Base-by-base conservation (phyloP, 371 early-diverging fungal species). In the Mortierella sp. region DNA sequence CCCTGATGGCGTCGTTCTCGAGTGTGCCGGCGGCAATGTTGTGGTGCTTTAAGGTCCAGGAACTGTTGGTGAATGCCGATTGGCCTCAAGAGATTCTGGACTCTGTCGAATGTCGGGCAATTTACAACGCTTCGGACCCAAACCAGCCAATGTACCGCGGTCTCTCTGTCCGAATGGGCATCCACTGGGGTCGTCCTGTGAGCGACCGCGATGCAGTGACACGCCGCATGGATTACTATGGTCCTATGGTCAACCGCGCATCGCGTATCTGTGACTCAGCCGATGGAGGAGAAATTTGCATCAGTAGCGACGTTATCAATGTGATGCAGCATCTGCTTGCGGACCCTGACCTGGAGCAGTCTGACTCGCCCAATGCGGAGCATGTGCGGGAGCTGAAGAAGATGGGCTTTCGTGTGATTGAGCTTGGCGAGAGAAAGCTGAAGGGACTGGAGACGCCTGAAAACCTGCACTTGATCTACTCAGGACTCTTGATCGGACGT, bases 191-290 rank as follows among this genome's bases (percentile, higher is more conserved):
- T 55, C 90, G 90, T 5, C 97, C 98, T 3, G 95, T 97, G 6
- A 96, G 95, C 72, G 98, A 98, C 79, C 93, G 94, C 28, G 97
- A 98, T 80, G 97, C 97, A 0, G 92, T 96, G 59, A 97, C 98
- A 24, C 91, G 94, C 37, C 94, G 98, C 55, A 97, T 98, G 97
- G 98, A 98, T 89, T 98, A 98, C 85, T 98, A 97, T 91, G 98
- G 98, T 0, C 97, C 97, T 4, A 95, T 97, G 90, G 98, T 98
- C 31, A 98, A 97, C 84, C 92, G 96, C 13, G 94, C 97, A 19
- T 94, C 97, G 48, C 93, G 98, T 69, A 95, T 98, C 64, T 95
- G 96, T 77, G 94, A 93, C 37, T 94, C 94, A 3, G 97, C 98
- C 0, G 97, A 97, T 78, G 98, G 98, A 44, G 98, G 98, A 6